A percentile compares a stretch with the other conserved stretches of the same genome.
Conservation (phyloP, 140 eudicot genomes). For the Anethum foeniculum region DNA sequence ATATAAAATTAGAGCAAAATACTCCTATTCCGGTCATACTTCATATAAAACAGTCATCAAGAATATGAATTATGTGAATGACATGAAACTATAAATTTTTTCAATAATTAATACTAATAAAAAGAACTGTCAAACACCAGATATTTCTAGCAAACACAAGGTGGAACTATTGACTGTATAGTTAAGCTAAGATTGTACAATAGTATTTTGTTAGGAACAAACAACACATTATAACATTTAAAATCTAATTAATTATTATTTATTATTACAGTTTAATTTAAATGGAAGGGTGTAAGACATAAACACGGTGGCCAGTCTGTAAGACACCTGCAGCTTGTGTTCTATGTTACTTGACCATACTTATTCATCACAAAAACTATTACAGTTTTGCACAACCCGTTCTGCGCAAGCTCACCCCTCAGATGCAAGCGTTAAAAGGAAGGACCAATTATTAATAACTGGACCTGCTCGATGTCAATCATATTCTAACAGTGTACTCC, state of each 20-base stretch:
- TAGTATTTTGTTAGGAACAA: not conserved
- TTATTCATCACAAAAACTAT: not conserved
- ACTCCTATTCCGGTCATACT: not conserved
- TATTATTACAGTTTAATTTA: not conserved
- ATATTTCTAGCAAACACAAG: not conserved
- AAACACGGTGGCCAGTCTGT: not conserved
- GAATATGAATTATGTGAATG: not conserved
- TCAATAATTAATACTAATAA: not conserved
- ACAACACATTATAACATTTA: not conserved
- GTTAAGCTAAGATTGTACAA: not conserved
- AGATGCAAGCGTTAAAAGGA: not conserved
- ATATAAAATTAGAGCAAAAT: not conserved
- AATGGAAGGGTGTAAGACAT: not conserved
- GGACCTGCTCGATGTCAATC: not conserved
- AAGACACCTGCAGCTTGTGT: not conserved
- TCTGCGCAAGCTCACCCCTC: not conserved
- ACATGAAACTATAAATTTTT: not conserved
- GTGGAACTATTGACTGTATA: not conserved
- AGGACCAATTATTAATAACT: not conserved
- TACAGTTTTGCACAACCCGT: not conserved
- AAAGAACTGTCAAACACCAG: not conserved
- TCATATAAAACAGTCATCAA: not conserved
- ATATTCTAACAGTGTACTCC: not conserved
- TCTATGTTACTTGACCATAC: not conserved
- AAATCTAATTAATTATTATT: not conserved